phyloP scores from a whole-genome alignment of 2,329 filamentous ascomycete species.

The Penicillium sp. region DNA sequence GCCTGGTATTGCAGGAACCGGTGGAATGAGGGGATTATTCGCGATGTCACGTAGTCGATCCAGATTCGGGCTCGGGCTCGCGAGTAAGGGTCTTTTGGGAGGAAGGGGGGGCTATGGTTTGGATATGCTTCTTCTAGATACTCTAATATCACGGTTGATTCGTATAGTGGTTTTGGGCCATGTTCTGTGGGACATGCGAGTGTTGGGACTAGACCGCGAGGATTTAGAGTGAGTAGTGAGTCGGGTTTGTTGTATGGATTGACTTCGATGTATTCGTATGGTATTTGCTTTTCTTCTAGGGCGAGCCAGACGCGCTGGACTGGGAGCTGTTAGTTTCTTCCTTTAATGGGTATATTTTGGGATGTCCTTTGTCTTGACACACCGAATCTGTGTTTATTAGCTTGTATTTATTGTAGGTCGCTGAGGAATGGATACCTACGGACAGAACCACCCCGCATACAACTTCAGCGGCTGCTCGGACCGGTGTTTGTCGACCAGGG shows the following conservation, averaged over 20 bases:
- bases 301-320: slow-evolving; percentile 75
- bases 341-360: not conserved
- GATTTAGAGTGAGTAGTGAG: slow-evolving; percentile 72
- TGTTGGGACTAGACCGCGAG: slow-evolving; percentile 75
- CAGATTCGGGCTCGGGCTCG: slow-evolving; percentile 70
- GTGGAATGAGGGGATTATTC: slow-evolving; percentile 73
- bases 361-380: slow-evolving; percentile 3
- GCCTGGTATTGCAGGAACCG: slow-evolving; percentile 58
- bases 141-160: slow-evolving; percentile 73
- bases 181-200: slow-evolving; percentile 47
- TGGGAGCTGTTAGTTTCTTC: slow-evolving; percentile 21
- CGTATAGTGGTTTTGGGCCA: slow-evolving; percentile 66
- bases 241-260: slow-evolving; percentile 77
- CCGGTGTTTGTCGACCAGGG: slow-evolving; percentile 37
- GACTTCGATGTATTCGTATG: slow-evolving; percentile 76
- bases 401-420: not conserved
- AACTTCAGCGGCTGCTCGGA: slow-evolving; percentile 57
- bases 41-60: slow-evolving; percentile 71
- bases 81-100: slow-evolving; percentile 67
- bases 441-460: slow-evolving; percentile 77
- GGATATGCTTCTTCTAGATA: slow-evolving; percentile 75
- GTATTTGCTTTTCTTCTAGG: slow-evolving; percentile 72
- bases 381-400: slow-evolving; percentile 38
- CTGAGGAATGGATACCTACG: slow-evolving; percentile 38
- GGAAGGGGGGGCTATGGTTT: slow-evolving; percentile 54